Evolutionary conservation across 2,329 filamentous ascomycete genomes (phyloP).

Genomic region (Capronia epimyces): DNA sequence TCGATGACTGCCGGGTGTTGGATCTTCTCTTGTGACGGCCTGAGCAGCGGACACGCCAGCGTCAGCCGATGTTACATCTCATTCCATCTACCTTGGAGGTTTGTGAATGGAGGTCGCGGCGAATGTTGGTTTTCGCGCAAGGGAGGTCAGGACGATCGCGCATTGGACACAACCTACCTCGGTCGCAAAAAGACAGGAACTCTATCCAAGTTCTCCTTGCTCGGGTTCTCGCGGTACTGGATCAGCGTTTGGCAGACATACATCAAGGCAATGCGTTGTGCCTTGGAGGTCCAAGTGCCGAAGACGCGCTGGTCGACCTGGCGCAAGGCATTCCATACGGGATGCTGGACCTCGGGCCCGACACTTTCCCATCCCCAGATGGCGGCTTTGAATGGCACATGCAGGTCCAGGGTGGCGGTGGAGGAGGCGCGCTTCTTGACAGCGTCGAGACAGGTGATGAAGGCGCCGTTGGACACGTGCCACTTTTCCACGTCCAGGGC

Average conservation of each 20-base stretch:
- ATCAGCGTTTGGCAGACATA: slow-evolving; percentile 27
- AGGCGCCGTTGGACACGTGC: slow-evolving; percentile 26
- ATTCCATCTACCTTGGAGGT: not conserved
- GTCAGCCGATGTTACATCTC: not conserved
- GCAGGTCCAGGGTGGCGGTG: slow-evolving; percentile 17
- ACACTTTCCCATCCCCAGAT: slow-evolving; percentile 27
- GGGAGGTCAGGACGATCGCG: no score
- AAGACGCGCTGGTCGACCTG: slow-evolving; percentile 26
- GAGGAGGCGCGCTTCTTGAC: slow-evolving; percentile 13
- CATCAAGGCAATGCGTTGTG: slow-evolving; percentile 26
- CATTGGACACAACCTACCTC: slow-evolving; percentile 7
- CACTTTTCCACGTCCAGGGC: slow-evolving; percentile 26
- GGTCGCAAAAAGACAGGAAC: slow-evolving; percentile 23
- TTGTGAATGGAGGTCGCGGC: no score
- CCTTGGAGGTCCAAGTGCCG: slow-evolving; percentile 26
- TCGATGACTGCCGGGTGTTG: slow-evolving; percentile 28
- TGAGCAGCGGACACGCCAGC: not conserved
- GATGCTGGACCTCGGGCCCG: slow-evolving; percentile 22
- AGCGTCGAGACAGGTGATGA: slow-evolving; percentile 15
- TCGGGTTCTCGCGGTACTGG: slow-evolving; percentile 24
- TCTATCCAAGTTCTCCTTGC: slow-evolving; percentile 23
- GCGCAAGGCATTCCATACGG: slow-evolving; percentile 23
- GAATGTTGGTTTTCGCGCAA: no score
- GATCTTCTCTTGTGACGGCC: slow-evolving; percentile 25
- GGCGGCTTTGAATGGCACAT: slow-evolving; percentile 25